These are phyloP conservation scores for Phalaenopsis hybrid DNA, from an alignment of 116 monocot species.

Conservation along the genomic window DNA sequence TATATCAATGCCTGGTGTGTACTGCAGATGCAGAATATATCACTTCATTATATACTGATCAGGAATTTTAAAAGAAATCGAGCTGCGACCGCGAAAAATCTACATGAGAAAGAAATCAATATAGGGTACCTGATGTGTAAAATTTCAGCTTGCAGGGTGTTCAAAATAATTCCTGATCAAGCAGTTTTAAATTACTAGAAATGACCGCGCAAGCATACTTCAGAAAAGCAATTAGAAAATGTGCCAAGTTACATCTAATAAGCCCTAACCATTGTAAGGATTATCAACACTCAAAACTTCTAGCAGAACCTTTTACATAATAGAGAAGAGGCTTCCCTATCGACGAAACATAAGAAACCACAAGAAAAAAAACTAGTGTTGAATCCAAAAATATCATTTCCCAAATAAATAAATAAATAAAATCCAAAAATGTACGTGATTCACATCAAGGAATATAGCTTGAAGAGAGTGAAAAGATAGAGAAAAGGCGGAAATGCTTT, in stretches of 20 bases:
- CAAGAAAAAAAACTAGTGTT: too few species aligned
- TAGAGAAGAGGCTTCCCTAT: not conserved
- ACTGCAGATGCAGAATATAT: constrained; percentile 32
- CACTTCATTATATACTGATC: not conserved
- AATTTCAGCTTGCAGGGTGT: constrained; percentile 4
- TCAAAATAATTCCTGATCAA: constrained; percentile 11
- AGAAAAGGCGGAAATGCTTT: too few species aligned
- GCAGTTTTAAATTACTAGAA: constrained; percentile 1
- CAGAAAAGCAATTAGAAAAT: not conserved
- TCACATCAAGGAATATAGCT: too few species aligned
- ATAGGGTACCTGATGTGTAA: not conserved
- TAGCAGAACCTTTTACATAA: too few species aligned
- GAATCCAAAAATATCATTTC: too few species aligned
- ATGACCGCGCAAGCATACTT: not conserved
- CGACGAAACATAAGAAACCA: not conserved
- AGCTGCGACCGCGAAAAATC: not conserved
- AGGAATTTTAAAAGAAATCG: not conserved
- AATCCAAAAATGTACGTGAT: too few species aligned
- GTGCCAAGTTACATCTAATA: not conserved
- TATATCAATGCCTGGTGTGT: constrained; percentile 77
- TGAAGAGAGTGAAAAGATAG: too few species aligned
- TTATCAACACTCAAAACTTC: too few species aligned
- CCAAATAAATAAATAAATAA: too few species aligned
- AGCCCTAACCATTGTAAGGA: not conserved
- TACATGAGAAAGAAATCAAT: not conserved